A percentile compares a stretch with the other conserved stretches of the same genome.
phyloP scores from a whole-genome alignment of 345 rosid species.

The Salix arbutifolia region DNA sequence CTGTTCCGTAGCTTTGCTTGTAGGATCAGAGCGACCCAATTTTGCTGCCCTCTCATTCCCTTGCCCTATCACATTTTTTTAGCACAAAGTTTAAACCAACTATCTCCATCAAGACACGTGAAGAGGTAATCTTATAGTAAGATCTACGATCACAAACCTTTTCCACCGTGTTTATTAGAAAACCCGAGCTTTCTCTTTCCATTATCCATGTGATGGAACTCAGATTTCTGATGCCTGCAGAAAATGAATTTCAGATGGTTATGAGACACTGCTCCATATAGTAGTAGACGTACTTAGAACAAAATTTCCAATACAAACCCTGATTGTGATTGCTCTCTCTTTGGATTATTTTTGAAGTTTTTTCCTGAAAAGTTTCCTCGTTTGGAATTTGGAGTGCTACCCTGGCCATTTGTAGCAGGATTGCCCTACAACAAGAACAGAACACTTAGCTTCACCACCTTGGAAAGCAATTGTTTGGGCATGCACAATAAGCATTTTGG shows the following conservation, averaged over 20 bases:
- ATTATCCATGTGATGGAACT: constrained; percentile 35
- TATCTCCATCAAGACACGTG: background rate
- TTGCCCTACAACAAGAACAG: constrained; percentile 32
- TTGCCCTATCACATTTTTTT: constrained; percentile 29
- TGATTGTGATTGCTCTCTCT: constrained; percentile 30
- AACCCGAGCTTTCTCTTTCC: constrained; percentile 46
- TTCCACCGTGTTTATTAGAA: constrained; percentile 36
- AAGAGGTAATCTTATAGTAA: background rate
- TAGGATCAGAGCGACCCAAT: constrained; percentile 20
- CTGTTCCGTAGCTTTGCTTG: constrained; percentile 28
- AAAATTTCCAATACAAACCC: constrained; percentile 37
- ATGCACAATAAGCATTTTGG: background rate
- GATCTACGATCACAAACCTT: constrained; percentile 40
- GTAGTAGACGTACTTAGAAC: background rate
- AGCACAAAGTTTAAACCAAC: background rate
- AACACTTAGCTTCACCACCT: background rate
- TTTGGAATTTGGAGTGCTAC: constrained; percentile 24
- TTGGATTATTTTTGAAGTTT: constrained; percentile 26
- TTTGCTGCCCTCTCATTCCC: constrained; percentile 31
- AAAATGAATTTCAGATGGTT: constrained; percentile 18
- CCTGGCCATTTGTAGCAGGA: constrained; percentile 20
- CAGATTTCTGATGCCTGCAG: constrained; percentile 54
- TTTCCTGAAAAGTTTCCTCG: constrained; percentile 37
- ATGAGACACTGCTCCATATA: constrained; percentile 1
- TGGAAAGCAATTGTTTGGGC: background rate